A percentile compares a stretch with the other conserved stretches of the same genome.
Evolutionary conservation across 2,329 filamentous ascomycete species (phyloP).

Genomic region (Herpotrichia juniperi): DNA sequence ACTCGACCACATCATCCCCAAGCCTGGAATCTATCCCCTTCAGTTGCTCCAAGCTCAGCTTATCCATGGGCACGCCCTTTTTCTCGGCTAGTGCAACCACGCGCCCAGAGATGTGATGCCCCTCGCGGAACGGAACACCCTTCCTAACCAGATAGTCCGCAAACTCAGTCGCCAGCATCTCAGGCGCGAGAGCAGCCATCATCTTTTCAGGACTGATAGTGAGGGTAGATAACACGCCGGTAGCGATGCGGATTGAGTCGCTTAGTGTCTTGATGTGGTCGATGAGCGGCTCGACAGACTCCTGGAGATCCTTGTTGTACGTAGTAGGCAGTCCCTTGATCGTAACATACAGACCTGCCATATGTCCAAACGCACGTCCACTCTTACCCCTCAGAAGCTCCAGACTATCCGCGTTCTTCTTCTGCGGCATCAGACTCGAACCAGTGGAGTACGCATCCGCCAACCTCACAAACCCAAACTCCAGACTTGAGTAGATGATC

Average conservation of each 20-base stretch:
- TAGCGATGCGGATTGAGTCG: conserved; percentile 82
- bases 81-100: conserved; percentile 76
- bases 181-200: conserved; percentile 76
- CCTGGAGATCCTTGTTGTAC: conserved; percentile 94
- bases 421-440: conserved; percentile 79
- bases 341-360: conserved; percentile 80
- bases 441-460: conserved; percentile 83
- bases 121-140: conserved; percentile 79
- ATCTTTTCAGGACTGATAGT: conserved; percentile 75
- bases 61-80: conserved; percentile 70
- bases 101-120: conserved; percentile 77
- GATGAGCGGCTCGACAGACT: conserved; percentile 83
- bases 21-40: conserved; percentile 73
- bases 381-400: conserved; percentile 79
- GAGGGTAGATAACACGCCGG: conserved; percentile 78
- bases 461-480: conserved; percentile 77
- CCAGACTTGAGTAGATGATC: conserved; percentile 78
- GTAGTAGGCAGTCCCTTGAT: conserved; percentile 78
- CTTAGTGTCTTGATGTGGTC: conserved; percentile 82
- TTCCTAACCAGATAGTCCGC: conserved; percentile 69
- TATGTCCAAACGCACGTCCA: conserved; percentile 78
- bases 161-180: conserved; percentile 80
- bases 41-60: conserved; percentile 70
- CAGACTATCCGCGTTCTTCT: conserved; percentile 80
- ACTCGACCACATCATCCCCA: conserved; percentile 70